Evolutionary conservation across 2,329 filamentous ascomycete genomes (phyloP).

Genomic region (Pseudocercospora ulei): DNA sequence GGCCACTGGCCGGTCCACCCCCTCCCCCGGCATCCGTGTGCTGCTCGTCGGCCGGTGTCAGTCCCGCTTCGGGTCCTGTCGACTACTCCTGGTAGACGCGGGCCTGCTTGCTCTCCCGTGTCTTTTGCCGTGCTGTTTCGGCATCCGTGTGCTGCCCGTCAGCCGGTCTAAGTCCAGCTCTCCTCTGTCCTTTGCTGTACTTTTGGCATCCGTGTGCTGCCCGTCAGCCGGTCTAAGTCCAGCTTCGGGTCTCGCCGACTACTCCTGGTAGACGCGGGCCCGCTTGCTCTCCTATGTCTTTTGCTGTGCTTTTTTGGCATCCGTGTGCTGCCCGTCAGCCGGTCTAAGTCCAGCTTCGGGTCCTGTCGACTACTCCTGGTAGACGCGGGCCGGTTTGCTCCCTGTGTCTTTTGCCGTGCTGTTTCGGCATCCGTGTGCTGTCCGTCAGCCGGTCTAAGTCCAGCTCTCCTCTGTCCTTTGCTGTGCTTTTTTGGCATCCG

Average conservation of each 20-base stretch:
- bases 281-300: background rate
- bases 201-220: background rate
- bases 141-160: background rate
- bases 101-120: no score
- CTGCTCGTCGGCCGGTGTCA: slow-evolving; percentile 9
- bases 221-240: background rate
- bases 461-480: background rate
- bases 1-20: no score
- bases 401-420: no score
- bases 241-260: background rate
- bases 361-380: no score
- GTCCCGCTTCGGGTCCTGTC: slow-evolving; percentile 3
- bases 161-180: slow-evolving; percentile 2
- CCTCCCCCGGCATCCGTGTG: slow-evolving; percentile 9
- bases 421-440: background rate
- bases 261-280: background rate
- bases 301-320: no score
- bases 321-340: background rate
- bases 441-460: background rate
- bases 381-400: no score
- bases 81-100: background rate
- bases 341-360: no score
- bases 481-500: background rate
- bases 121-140: background rate
- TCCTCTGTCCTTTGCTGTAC: background rate